Conservation (phyloP, 306 rosid genomes). For the Hylodesmum podocarpum region DNA sequence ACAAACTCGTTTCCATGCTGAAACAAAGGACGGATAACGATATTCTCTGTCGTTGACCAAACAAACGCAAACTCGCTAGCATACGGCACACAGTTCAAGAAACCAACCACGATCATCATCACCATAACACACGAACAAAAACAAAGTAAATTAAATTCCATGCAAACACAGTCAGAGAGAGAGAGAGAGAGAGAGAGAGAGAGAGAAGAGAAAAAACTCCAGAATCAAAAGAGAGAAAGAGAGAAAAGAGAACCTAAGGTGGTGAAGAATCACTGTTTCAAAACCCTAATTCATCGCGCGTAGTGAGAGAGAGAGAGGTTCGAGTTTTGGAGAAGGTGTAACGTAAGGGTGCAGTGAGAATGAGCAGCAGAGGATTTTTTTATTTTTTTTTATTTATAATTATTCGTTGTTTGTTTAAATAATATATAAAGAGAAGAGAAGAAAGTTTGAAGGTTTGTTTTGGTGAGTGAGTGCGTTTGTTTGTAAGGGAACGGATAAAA, state of each 20-base stretch:
- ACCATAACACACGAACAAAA: neutral
- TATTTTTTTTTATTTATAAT: neutral
- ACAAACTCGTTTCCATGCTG: constrained; percentile 15
- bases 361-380: constrained; percentile 19
- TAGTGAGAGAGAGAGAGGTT: constrained; percentile 29
- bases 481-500: neutral
- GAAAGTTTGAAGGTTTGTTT: too few relatives aligned
- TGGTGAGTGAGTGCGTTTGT: constrained; percentile 7
- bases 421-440: neutral
- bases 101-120: neutral
- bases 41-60: constrained; percentile 25
- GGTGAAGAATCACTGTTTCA: constrained; percentile 48
- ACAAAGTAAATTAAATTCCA: constrained; percentile 20
- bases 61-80: neutral
- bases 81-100: neutral
- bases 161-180: neutral
- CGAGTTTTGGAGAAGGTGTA: constrained; percentile 4
- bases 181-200: neutral
- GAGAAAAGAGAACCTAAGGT: neutral
- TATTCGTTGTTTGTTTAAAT: neutral
- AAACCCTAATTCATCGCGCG: constrained; percentile 60
- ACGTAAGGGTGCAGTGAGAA: neutral
- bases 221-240: neutral
- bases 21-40: neutral
- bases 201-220: neutral